A percentile compares a stretch with the other conserved stretches of the same genome.
Evolutionary conservation across 306 rosid genomes (phyloP).

Genomic region (Quercus aquifolioides): DNA sequence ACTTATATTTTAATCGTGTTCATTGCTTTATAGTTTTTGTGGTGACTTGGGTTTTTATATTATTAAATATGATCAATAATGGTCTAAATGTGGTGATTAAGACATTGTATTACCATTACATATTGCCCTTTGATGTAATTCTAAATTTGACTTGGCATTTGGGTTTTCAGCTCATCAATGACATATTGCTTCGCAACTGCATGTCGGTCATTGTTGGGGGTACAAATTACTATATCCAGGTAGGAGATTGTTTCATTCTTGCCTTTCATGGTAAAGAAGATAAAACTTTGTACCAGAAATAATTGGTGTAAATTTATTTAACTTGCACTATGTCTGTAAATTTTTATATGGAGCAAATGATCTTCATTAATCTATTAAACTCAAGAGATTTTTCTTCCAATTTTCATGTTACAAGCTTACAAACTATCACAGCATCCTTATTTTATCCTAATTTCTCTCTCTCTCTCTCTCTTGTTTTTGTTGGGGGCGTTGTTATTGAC

Average conservation of each 20-base stretch:
- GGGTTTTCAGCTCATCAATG: slow-evolving; percentile 71
- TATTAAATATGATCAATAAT: neutral
- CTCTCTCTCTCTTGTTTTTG: neutral
- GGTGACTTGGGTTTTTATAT: neutral
- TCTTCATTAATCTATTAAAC: neutral
- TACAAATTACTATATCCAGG: slow-evolving; percentile 95
- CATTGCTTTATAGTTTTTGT: neutral
- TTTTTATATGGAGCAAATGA: neutral
- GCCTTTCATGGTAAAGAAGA: neutral
- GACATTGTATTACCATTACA: neutral
- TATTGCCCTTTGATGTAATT: neutral
- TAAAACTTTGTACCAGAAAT: neutral
- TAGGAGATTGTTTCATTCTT: slow-evolving; percentile 10
- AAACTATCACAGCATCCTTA: neutral
- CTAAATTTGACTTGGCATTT: neutral
- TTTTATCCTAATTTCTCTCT: neutral
- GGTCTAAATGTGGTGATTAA: neutral
- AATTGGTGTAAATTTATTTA: neutral
- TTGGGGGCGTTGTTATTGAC: neutral
- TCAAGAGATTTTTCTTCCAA: neutral
- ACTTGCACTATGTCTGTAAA: neutral
- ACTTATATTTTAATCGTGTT: neutral
- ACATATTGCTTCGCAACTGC: slow-evolving; percentile 56
- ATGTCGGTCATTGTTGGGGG: slow-evolving; percentile 88
- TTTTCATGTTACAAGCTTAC: neutral